A percentile compares a stretch with the other conserved stretches of the same genome.
These are phyloP conservation scores for Echria macrotheca DNA, from an alignment of 495 filamentous ascomycete genomes.

Conservation along the genomic window DNA sequence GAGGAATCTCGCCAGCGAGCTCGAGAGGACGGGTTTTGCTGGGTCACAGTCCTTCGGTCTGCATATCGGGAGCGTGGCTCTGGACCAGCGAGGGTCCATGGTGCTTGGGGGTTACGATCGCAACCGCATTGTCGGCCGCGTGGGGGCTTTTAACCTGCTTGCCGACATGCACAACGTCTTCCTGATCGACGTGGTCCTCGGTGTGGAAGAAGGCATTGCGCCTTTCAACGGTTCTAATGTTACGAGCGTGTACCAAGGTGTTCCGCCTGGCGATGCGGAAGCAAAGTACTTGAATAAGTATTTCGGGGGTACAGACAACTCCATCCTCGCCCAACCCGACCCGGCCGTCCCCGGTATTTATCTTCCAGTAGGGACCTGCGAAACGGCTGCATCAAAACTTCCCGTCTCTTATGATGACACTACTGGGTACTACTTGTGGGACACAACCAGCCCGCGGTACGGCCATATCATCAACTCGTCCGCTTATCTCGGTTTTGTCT, in stretches of 20 bases:
- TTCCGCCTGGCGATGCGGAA: background rate
- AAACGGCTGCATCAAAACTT: constrained; percentile 35
- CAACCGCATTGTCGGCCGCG: background rate
- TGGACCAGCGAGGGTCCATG: background rate
- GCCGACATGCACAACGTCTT: background rate
- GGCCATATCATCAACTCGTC: constrained; percentile 41
- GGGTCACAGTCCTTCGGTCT: constrained; percentile 30
- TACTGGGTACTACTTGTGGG: constrained; percentile 45
- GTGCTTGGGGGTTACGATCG: constrained; percentile 1
- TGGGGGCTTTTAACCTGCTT: background rate
- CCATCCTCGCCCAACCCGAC: constrained; percentile 21
- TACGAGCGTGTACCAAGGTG: constrained; percentile 19
- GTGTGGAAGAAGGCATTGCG: background rate
- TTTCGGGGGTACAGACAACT: constrained; percentile 6
- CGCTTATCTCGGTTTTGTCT: constrained; percentile 46
- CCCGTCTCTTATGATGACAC: constrained; percentile 33
- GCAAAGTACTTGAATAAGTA: background rate
- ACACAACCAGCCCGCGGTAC: constrained; percentile 37
- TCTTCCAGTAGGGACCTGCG: constrained; percentile 41
- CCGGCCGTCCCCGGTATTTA: constrained; percentile 39
- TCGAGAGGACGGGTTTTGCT: constrained; percentile 18
- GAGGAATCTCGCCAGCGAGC: constrained; percentile 10
- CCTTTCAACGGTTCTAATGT: constrained; percentile 7
- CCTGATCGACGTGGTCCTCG: background rate
- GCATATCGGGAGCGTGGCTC: constrained; percentile 1